Evolutionary conservation across 768 basidiomycete species (phyloP).

Genomic region (Suillus spraguei): DNA sequence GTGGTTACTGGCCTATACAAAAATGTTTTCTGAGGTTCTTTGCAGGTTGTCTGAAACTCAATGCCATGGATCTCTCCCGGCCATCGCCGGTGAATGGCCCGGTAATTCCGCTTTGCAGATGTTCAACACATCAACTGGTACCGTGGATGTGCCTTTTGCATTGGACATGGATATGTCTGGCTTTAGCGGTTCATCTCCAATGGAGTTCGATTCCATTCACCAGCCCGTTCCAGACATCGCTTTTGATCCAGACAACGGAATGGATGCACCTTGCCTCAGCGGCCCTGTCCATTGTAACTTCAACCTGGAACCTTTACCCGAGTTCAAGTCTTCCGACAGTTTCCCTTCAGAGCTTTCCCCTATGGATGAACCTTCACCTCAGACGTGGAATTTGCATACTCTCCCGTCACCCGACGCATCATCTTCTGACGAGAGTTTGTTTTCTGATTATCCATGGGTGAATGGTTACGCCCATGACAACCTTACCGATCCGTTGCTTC

Average conservation of each 20-base stretch:
- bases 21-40: not conserved
- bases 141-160: not conserved
- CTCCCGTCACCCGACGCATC: not conserved
- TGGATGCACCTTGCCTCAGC: no score
- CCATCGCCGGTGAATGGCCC: no score
- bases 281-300: not conserved
- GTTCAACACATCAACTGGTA: not conserved
- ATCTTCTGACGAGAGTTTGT: not conserved
- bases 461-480: no score
- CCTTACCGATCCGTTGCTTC: no score
- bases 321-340: no score
- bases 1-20: not conserved
- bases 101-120: no score
- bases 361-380: not conserved
- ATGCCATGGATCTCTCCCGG: not conserved
- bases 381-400: not conserved
- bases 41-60: not conserved
- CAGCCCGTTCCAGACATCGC: not conserved
- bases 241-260: not conserved
- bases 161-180: not conserved
- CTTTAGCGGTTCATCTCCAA: not conserved
- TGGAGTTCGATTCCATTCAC: not conserved
- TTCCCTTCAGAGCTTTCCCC: no score
- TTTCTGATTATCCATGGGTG: not conserved
- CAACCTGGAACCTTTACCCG: no score